Evolutionary conservation across 768 basidiomycete genomes (phyloP), one percentile per base, ranked within the genome.

Genomic region (Mycena rebaudengoi): DNA sequence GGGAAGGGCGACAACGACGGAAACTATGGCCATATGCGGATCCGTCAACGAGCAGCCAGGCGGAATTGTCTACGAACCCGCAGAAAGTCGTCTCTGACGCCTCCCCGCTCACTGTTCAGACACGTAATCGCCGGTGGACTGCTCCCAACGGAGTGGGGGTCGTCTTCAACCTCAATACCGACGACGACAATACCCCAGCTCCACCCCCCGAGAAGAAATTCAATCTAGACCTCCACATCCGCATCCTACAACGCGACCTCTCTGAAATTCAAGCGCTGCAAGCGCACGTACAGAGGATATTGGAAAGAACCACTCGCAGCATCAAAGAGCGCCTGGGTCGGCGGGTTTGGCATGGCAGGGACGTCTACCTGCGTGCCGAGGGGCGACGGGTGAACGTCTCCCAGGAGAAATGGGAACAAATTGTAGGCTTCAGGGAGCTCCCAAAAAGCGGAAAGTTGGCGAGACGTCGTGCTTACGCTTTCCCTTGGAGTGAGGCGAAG

Each of bases 301-400:
- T 86, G 7, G 83, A 78, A 6, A 85, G 90, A 11, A 85, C 79
- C 18, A 78, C 79, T 3, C 85, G 89, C 64, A 85, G 91, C 18
- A 59, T 87, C n/a, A 92, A 92, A 75, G 91, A 94, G 76, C 81
- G 86, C 29, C 76, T 93, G n/a, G 91, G 91, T 10, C 86, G 92
- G n/a, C 86, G 92, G 12, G 85, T 94, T 0, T 92, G 91, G 91
- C 72, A 66, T 6, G 80, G 73, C 30, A 87, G 85, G 73, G 77
- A 87, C 55, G 66, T 94, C 4, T 94, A 83, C 69, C 55, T 92
- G 14, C 54, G 61, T 10, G 72, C 72, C 8, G 69, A 74, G 3
- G 52, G 52, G 14, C 30, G n/a, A 28, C 68, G 83, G 43, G 63
- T 75, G 23, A 60, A 65, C 2, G 68, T 90, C 32, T 71, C 80